Evolutionary conservation across 2,329 filamentous ascomycete genomes (phyloP).

Genomic region (Diplodia corticola): DNA sequence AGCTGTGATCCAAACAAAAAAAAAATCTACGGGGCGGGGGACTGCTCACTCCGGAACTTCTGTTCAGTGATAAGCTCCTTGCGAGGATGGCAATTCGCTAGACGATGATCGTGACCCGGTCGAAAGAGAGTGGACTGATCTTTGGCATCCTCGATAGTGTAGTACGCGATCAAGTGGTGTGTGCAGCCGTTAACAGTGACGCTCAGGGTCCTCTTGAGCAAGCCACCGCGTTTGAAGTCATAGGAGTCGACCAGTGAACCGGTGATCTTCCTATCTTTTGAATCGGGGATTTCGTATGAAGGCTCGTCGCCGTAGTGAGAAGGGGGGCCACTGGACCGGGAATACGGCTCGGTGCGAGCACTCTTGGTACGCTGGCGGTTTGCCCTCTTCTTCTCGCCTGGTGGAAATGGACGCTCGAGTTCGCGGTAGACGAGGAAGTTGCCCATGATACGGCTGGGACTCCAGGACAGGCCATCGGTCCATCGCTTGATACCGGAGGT

Average conservation of each 20-base stretch:
- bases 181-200: constrained; percentile 71
- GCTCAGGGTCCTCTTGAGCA: constrained; percentile 93
- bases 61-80: constrained; percentile 21
- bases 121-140: constrained; percentile 15
- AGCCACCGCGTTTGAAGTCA: constrained; percentile 75
- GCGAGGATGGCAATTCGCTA: constrained; percentile 18
- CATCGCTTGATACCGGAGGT: constrained; percentile 90
- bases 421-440: constrained; percentile 88
- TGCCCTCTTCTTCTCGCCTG: constrained; percentile 81
- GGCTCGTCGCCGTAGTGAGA: constrained; percentile 9
- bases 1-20: neutral
- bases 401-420: constrained; percentile 73
- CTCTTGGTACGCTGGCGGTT: constrained; percentile 52
- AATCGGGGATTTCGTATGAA: constrained; percentile 37
- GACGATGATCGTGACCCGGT: constrained; percentile 13
- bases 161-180: constrained; percentile 88
- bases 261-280: constrained; percentile 61
- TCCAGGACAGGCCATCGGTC: constrained; percentile 92
- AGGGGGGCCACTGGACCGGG: constrained; percentile 40
- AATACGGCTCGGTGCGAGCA: constrained; percentile 53
- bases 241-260: constrained; percentile 90
- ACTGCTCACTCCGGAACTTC: constrained; percentile 20
- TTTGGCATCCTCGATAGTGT: constrained; percentile 75
- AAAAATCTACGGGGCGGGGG: neutral
- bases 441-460: constrained; percentile 79